Evolutionary conservation across 164 flowering plant species (phyloP).

Genomic region (Kingdonia uniflora): DNA sequence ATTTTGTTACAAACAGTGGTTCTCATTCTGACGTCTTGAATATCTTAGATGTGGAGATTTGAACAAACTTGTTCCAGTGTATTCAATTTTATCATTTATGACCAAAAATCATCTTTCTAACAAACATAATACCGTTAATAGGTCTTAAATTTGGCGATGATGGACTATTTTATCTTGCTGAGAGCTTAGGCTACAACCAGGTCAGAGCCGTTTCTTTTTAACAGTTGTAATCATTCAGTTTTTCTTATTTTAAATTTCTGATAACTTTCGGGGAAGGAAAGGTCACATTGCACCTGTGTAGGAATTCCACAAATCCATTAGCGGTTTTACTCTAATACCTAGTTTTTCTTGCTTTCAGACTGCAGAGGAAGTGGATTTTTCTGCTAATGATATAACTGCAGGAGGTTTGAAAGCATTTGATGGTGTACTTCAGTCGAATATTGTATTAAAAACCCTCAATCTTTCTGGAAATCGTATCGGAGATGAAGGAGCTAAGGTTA

Average conservation of each 20-base stretch:
- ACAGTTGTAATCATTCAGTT: not conserved
- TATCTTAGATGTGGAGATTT: too few relatives aligned
- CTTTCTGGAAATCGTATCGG: conserved; percentile 92
- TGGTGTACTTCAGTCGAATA: conserved; percentile 81
- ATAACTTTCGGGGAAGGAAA: too few relatives aligned
- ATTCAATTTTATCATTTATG: too few relatives aligned
- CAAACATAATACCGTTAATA: conserved; percentile 17
- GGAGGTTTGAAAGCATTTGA: conserved; percentile 90
- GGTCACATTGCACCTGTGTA: too few relatives aligned
- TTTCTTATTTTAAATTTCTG: not conserved
- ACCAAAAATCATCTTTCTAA: too few relatives aligned
- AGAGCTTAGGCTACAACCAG: conserved; percentile 89
- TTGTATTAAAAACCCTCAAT: conserved; percentile 60
- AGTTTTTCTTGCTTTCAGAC: conserved; percentile 32
- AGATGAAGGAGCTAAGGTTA: conserved; percentile 96
- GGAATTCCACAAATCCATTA: too few relatives aligned
- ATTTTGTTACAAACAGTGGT: too few relatives aligned
- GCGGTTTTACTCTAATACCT: not conserved
- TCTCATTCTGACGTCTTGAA: too few relatives aligned
- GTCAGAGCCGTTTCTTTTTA: conserved; percentile 17
- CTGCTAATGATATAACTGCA: conserved; percentile 93
- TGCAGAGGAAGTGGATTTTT: conserved; percentile 83
- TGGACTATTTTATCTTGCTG: conserved; percentile 88
- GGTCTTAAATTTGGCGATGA: conserved; percentile 93
- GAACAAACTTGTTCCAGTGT: too few relatives aligned